Evolutionary conservation across 192 early-diverging fungal genomes (phyloP).

Genomic region (Mortierella antarctica): DNA sequence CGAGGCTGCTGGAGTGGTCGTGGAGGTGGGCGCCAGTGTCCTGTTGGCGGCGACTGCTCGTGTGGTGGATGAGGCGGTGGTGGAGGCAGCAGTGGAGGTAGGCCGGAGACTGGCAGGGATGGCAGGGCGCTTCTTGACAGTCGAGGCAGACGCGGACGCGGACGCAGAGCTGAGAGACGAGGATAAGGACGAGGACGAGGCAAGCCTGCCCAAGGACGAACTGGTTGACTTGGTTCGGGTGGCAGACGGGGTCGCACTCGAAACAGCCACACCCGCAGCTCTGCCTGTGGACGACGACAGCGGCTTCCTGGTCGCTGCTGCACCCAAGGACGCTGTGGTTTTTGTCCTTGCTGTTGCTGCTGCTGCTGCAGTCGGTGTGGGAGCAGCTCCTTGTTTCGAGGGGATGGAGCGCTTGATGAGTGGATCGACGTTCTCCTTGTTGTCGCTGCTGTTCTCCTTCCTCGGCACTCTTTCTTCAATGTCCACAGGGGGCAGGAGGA

Average conservation of each 20-base stretch:
- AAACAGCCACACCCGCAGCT: neutral
- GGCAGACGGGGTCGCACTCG: neutral
- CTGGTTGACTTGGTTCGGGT: constrained; percentile 1
- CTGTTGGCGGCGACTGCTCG: constrained; percentile 1
- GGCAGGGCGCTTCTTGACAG: constrained; percentile 19
- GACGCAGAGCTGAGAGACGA: constrained; percentile 10
- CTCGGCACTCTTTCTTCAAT: constrained; percentile 14
- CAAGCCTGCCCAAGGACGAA: neutral
- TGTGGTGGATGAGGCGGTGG: constrained; percentile 3
- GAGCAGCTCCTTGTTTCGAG: constrained; percentile 6
- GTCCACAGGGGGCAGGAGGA: constrained; percentile 41
- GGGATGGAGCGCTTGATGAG: neutral
- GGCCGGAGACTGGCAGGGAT: constrained; percentile 27
- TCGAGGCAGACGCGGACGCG: too few relatives aligned
- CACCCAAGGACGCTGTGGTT: constrained; percentile 17
- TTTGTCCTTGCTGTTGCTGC: neutral
- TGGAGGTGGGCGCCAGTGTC: neutral
- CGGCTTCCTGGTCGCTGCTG: constrained; percentile 29
- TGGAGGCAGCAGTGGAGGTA: constrained; percentile 6
- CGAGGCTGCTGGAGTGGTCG: neutral
- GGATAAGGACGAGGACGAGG: constrained; percentile 24
- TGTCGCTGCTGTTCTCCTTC: neutral
- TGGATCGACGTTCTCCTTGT: constrained; percentile 26
- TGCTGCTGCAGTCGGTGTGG: neutral
- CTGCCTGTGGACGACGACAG: constrained; percentile 15